Percentiles rank a stretch among this genome's conserved stretches.
Evolutionary conservation across 2,329 filamentous ascomycete genomes (phyloP).

Genomic region (Microsporum ferrugineum): DNA sequence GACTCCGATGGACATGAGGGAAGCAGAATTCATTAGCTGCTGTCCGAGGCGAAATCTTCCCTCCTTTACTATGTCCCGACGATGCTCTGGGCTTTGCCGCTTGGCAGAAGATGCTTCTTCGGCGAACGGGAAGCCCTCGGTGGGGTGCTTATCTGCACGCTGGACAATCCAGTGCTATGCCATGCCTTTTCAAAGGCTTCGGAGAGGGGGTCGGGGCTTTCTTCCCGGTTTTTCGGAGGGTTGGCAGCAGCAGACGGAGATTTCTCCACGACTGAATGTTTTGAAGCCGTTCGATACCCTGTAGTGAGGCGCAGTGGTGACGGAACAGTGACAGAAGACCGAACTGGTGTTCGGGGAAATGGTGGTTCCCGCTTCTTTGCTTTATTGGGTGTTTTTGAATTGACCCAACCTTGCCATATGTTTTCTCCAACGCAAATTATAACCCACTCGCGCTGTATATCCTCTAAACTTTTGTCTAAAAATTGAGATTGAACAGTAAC

Average conservation of each 20-base stretch:
- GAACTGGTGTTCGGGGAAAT: background rate
- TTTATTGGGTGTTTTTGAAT: constrained; percentile 3
- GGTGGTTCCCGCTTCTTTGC: background rate
- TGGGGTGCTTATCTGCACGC: constrained; percentile 14
- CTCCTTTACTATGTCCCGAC: background rate
- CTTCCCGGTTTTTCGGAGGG: background rate
- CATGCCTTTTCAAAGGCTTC: constrained; percentile 13
- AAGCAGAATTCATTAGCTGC: background rate
- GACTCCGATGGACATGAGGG: background rate
- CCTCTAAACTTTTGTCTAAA: constrained; percentile 5
- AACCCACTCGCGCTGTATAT: constrained; percentile 13
- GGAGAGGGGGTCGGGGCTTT: constrained; percentile 14
- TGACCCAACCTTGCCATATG: background rate
- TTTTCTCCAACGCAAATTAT: constrained; percentile 5
- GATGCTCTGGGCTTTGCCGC: background rate
- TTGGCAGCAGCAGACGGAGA: background rate
- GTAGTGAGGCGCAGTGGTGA: background rate
- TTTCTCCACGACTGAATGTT: background rate
- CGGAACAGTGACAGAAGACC: background rate
- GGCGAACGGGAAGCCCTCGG: constrained; percentile 2
- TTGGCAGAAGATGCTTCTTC: background rate
- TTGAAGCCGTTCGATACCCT: background rate
- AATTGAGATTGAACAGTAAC: constrained; percentile 10
- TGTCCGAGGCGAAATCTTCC: background rate
- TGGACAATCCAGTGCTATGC: constrained; percentile 13